Evolutionary conservation across 768 basidiomycete species (phyloP), one percentile per base, ranked within the genome.

Genomic region (Phaeolepiota aurea): DNA sequence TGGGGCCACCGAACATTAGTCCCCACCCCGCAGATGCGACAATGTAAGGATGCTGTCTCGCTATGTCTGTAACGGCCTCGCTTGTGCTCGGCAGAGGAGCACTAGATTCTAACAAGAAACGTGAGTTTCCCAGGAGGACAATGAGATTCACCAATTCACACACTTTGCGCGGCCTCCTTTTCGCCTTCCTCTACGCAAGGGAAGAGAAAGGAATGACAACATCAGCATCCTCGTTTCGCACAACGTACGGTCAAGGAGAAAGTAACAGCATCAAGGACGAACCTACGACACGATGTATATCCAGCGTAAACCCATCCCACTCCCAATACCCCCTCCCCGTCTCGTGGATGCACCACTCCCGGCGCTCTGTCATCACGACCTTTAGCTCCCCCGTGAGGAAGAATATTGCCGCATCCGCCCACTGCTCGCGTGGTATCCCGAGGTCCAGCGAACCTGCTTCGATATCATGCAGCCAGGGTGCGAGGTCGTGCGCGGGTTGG

Each of bases 1-100:
- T 47, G 1, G 54, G 50, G 3, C 58, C 58, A 1, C 56, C 54
- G 13, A 58, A 48, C 13, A 58, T 50, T n/a, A 60, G 28, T 10
- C 28, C 28, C 10, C 9, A 14, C 9, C 28, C 14, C 10, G 28
- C 28, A 14, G 28, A 31, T 9, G 28, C 28, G 14, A 31, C 28
- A 31, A 31, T 31, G 14, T 10, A 31, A 10, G 28, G 28, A 31
- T 31, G 28, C 9, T 31, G 9, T 31, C 28, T 31, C 10, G 10
- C 10, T 31, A 31, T 9, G 28, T 31, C 28, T 14, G 28, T 14
- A 9, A 31, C 28, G 10, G 10, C 14, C 14, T 31, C 28, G 14
- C 28, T 31, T 31, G 14, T 31, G 14, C 10, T 31, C 10, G 9
- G 28, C 28, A 14, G 28, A 10, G 28, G 28, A 31, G 28, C 9